phyloP scores from a whole-genome alignment of 2,329 filamentous ascomycete genomes.

The Stylonectria norvegica region DNA sequence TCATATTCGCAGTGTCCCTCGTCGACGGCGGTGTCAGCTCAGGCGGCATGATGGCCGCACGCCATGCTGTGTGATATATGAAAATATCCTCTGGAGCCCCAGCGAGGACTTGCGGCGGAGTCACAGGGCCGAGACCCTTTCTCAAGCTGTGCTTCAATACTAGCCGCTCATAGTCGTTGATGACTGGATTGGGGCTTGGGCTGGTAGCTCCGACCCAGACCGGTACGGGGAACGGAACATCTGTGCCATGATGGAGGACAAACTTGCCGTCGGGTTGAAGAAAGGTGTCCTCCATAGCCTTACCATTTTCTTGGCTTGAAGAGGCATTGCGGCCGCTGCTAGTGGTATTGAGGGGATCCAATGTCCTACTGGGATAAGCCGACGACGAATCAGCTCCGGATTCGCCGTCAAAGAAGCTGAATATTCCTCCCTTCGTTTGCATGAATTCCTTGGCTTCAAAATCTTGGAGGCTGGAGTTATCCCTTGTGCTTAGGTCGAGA shows the following conservation, averaged over 20 bases:
- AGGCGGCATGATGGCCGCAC: conserved; percentile 42
- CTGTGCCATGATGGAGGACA: conserved; percentile 27
- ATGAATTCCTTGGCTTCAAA: conserved; percentile 44
- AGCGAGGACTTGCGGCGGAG: conserved; percentile 47
- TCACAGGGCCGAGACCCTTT: conserved; percentile 42
- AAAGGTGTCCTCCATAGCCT: conserved; percentile 25
- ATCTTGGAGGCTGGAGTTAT: conserved; percentile 30
- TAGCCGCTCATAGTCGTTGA: conserved; percentile 48
- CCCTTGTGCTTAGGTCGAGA: conserved; percentile 38
- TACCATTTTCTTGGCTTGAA: conserved; percentile 15
- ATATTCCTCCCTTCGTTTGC: conserved; percentile 35
- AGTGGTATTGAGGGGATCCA: conserved; percentile 1
- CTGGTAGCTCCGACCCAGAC: conserved; percentile 48
- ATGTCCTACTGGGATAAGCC: conserved; percentile 7
- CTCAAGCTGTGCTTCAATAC: conserved; percentile 36
- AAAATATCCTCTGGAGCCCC: conserved; percentile 46
- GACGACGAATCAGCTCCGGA: no score
- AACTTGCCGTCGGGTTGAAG: no score
- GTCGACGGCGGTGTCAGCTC: conserved; percentile 27
- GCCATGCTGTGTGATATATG: conserved; percentile 53
- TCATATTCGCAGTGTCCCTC: conserved; percentile 36
- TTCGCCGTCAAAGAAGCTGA: conserved; percentile 44
- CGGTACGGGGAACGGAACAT: conserved; percentile 16
- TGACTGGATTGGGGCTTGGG: conserved; percentile 33
- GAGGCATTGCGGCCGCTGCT: conserved; percentile 9